Evolutionary conservation across 2,329 filamentous ascomycete species (phyloP).

Genomic region (Aphanoascus verrucosus): DNA sequence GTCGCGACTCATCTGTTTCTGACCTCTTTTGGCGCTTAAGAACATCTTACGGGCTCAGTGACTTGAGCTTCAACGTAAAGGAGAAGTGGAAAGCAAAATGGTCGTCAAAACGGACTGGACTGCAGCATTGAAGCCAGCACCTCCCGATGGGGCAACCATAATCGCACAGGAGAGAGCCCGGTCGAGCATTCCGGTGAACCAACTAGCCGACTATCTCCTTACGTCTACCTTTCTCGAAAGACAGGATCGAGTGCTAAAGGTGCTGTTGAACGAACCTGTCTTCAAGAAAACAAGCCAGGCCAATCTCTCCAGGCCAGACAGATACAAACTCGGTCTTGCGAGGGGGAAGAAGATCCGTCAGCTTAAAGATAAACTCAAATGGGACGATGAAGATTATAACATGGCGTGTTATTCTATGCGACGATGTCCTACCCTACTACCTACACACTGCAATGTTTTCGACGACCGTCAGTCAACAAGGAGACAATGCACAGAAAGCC

Average conservation of each 20-base stretch:
- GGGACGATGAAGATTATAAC: constrained; percentile 41
- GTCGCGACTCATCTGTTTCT: too few relatives aligned
- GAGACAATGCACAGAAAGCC: constrained; percentile 32
- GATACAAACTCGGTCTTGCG: constrained; percentile 44
- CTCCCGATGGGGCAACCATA: constrained; percentile 37
- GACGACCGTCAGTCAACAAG: constrained; percentile 39
- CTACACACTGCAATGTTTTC: constrained; percentile 42
- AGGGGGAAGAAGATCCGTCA: constrained; percentile 42
- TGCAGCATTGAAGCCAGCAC: constrained; percentile 38
- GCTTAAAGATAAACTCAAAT: constrained; percentile 36
- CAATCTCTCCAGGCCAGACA: constrained; percentile 42
- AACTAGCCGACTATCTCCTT: constrained; percentile 40
- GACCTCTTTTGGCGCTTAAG: background rate
- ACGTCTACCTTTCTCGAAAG: constrained; percentile 39
- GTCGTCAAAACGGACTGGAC: constrained; percentile 35
- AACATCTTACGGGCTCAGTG: background rate
- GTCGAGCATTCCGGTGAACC: constrained; percentile 36
- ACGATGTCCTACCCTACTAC: constrained; percentile 45
- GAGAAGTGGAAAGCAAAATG: background rate
- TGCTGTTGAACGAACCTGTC: constrained; percentile 39
- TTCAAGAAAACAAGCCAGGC: constrained; percentile 42
- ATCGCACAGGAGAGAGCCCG: constrained; percentile 37
- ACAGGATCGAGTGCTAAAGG: constrained; percentile 37
- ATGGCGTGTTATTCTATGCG: constrained; percentile 45
- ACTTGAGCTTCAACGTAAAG: background rate